Evolutionary conservation across 2,329 filamentous ascomycete genomes (phyloP), one percentile per base, ranked within the genome.

Genomic region (Neopestalotiopsis rosae): DNA sequence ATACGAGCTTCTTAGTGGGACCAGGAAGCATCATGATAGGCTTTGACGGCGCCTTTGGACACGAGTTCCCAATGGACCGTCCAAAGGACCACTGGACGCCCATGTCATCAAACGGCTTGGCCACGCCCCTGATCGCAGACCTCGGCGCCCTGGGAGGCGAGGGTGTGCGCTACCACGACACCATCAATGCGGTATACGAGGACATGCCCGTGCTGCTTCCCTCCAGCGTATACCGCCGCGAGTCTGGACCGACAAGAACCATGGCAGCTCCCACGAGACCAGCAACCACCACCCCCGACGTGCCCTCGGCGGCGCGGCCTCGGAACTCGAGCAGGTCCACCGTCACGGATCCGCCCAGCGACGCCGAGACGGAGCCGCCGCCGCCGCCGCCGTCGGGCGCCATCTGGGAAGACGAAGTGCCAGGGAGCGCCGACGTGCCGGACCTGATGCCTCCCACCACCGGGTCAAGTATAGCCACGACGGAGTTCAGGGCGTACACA

Each of bases 401-500:
- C 3, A 30, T 64, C 7, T 64, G 61, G 61, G 38, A 49, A 45
- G 61, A 64, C 40, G 42, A 64, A 17, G 20, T 32, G 6, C 61
- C 38, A 5, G 34, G 10, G 1, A 14, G 34, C 12, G 38, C 61
- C 2, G 38, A 64, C 14, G 61, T 62, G 30, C 59, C 59, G 6
- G n/a, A 38, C 4, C 32, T 62, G 30, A 40, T 30, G 30, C 59
- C 59, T 5, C 32, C 30, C 14, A 62, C 30, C 14, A 62, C 59
- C 2, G 28, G 59, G 28, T 20, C 32, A 28, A 64, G n/a, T n/a
- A 64, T 13, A n/a, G n/a, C 13, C 14, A 13, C n/a, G 9, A 13
- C n/a, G 9, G 61, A 20, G 13, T 45, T 14, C 34, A 20, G 17
- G 20, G 30, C 14, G 17, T 52, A 30, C n/a, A 64, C 40, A 20